These are phyloP conservation scores for Cytospora schulzeri DNA, from an alignment of 2,329 filamentous ascomycete genomes.

Conservation along the genomic window DNA sequence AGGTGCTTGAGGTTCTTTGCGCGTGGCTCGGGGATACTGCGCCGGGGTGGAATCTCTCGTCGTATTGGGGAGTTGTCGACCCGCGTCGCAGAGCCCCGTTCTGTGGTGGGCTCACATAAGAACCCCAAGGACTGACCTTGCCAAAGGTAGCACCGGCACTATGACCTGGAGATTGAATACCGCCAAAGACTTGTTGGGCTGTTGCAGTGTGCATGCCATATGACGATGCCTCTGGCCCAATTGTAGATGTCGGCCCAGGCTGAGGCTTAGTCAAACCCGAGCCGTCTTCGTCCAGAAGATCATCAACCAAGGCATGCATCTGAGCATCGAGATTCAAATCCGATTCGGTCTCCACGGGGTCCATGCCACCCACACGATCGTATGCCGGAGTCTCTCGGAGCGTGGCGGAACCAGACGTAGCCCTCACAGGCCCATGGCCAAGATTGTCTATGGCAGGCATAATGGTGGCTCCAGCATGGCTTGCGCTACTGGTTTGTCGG, in stretches of 20 bases:
- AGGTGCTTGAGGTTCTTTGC: conserved; percentile 16
- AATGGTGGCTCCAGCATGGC: background rate
- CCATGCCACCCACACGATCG: conserved; percentile 6
- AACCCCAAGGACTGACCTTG: conserved; percentile 15
- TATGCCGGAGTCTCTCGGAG: background rate
- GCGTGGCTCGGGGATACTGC: conserved; percentile 7
- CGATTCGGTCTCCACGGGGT: conserved; percentile 24
- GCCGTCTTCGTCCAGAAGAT: conserved; percentile 41
- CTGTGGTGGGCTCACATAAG: conserved; percentile 5
- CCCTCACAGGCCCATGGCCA: background rate
- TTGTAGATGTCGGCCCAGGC: conserved; percentile 38
- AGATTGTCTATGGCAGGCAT: background rate
- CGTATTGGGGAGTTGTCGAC: conserved; percentile 8
- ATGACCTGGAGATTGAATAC: conserved; percentile 33
- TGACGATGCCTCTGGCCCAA: conserved; percentile 43
- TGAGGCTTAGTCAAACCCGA: conserved; percentile 35
- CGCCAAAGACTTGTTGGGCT: conserved; percentile 53
- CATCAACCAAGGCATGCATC: conserved; percentile 44
- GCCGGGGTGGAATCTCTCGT: background rate
- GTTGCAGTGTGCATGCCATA: conserved; percentile 59
- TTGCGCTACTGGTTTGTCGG: background rate
- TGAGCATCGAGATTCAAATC: conserved; percentile 24
- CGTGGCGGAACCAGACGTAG: background rate
- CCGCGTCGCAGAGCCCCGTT: background rate
- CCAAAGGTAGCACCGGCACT: background rate